Base-by-base conservation (phyloP, 805 yeast genomes). In the Zygosaccharomyces siamensis region DNA sequence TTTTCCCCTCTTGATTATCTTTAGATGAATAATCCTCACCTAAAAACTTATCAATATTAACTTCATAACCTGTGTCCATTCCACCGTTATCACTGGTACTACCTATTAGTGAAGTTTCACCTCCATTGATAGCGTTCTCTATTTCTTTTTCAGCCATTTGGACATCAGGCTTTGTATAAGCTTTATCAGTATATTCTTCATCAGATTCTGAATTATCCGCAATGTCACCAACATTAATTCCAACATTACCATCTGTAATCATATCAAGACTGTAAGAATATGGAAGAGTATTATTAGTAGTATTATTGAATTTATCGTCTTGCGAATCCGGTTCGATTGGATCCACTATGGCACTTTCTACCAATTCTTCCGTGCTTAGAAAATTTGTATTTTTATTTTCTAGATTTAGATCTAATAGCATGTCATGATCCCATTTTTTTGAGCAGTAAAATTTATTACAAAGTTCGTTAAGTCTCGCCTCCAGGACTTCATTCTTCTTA, bases 301-400 rank as follows among this genome's bases (percentile, higher is more conserved):
- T 24, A 35, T 44, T 41, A 21, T 26, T 26, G 5, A 43, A 23
- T 26, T 35, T 39, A 35, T 35, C 45, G 5, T 40, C 36, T n/a
- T 46, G 50, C 16, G 49, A 47, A 36, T 56, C 59, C 12, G 72
- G 71, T 52, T 69, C 72, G 58, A 63, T 63, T 8, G 60, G 65
- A 47, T 79, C 82, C 58, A 76, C 77, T 10, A 79, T 72, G 52
- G 85, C 79, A 58, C 84, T 76, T 23, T 80, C 79, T 2, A 81
- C 78, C 39, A 81, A 73, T 56, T 82, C 86, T 45, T 76, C 81
- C 38, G 79, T 79, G 16, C 85, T 79, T 8, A 77, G 69, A 55
- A 80, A 82, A 38, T 72, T 63, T 33, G 70, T 63, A 45, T 65
- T 68, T 50, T 72, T 74, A 39, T 68, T 69, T 54, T 75, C 79